Conservation (phyloP, 306 rosid genomes). For the Lotus japonicus region DNA sequence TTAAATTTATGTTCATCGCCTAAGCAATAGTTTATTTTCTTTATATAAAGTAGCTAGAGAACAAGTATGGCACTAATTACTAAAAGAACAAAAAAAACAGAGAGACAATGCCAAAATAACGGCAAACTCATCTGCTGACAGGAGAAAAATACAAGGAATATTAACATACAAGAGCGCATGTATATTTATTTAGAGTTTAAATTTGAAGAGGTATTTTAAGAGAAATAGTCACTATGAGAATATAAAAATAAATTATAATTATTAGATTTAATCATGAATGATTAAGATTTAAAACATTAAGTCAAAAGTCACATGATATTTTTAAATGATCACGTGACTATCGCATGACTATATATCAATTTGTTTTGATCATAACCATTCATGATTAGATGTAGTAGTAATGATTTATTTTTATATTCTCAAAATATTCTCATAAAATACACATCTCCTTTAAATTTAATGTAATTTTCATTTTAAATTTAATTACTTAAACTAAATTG, state of each 20-base stretch:
- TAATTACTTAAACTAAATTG: not conserved
- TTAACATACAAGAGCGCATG: not conserved
- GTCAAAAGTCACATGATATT: no score
- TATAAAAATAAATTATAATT: no score
- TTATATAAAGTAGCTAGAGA: no score
- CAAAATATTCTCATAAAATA: no score
- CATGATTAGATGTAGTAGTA: not conserved
- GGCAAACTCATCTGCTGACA: slow-evolving; percentile 9
- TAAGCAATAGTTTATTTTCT: not conserved
- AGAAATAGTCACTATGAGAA: no score
- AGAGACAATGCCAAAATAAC: not conserved
- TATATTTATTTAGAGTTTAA: not conserved
- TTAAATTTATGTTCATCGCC: slow-evolving; percentile 6
- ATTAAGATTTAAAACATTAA: no score
- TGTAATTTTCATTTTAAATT: not conserved
- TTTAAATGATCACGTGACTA: no score
- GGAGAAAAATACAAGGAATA: slow-evolving; percentile 14
- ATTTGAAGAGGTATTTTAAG: no score
- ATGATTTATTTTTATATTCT: no score
- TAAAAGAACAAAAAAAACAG: not conserved
- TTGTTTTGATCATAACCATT: no score
- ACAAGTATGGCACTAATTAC: not conserved
- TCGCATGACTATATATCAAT: no score
- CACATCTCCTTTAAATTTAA: not conserved
- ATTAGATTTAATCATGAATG: no score